Conservation (phyloP, 495 filamentous ascomycete species). For the Penicillium cosmopolitanum region DNA sequence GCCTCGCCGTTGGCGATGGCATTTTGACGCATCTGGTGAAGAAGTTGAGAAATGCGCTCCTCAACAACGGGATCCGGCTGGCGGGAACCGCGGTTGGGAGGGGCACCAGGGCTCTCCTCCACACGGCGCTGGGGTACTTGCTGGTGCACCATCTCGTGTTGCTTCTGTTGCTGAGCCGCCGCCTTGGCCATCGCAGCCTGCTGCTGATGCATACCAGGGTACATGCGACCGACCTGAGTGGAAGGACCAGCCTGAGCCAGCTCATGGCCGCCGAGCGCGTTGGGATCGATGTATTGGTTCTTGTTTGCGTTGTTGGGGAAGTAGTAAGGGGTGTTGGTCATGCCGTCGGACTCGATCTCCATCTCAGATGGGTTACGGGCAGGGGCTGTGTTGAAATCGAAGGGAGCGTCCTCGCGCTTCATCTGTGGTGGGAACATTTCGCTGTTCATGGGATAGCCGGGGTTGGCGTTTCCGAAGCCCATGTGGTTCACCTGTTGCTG, state of each 20-base stretch:
- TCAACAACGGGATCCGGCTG: conserved; percentile 72
- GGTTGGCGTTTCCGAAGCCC: conserved; percentile 54
- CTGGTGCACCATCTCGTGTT: conserved; percentile 65
- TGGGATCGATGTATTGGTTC: conserved; percentile 70
- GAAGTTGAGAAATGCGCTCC: conserved; percentile 81
- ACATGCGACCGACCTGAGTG: conserved; percentile 69
- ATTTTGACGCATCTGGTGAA: conserved; percentile 80
- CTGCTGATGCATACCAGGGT: conserved; percentile 90
- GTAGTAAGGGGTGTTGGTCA: conserved; percentile 63
- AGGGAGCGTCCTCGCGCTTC: conserved; percentile 52
- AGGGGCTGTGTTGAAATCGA: conserved; percentile 61
- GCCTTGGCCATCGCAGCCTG: conserved; percentile 80
- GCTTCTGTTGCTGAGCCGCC: conserved; percentile 68
- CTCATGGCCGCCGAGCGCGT: conserved; percentile 64
- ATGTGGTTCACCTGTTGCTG: conserved; percentile 42
- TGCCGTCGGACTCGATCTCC: conserved; percentile 58
- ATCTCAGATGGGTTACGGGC: conserved; percentile 56
- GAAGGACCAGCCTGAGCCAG: conserved; percentile 48
- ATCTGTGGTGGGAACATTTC: conserved; percentile 53
- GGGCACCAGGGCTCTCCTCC: conserved; percentile 31
- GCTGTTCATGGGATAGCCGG: conserved; percentile 48
- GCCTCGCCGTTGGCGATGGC: conserved; percentile 57
- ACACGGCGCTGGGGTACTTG: conserved; percentile 50
- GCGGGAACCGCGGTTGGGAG: conserved; percentile 48
- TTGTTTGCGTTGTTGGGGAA: conserved; percentile 41